Conservation (phyloP, 129 eudicot genomes). For the Saposhnikovia divaricata region DNA sequence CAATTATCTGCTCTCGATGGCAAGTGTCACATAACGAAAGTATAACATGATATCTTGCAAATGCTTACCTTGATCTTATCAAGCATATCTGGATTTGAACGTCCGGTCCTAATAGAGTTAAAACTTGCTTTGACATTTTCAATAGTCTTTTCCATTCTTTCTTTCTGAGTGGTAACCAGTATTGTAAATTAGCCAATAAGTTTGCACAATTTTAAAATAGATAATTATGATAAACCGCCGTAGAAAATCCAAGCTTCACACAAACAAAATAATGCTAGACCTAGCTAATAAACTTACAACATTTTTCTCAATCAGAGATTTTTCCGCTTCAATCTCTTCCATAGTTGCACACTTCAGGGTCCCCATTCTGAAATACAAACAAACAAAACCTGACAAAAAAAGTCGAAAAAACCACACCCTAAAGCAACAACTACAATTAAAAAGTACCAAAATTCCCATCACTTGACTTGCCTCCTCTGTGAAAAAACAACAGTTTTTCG, state of each 20-base stretch:
- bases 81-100: conserved; percentile 89
- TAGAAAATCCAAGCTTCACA: background rate
- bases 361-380: conserved; percentile 40
- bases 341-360: conserved; percentile 66
- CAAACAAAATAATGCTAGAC: background rate
- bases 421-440: background rate
- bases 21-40: background rate
- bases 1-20: background rate
- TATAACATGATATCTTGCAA: background rate
- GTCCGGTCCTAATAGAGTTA: conserved; percentile 72
- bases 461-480: conserved; percentile 19
- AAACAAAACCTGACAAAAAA: background rate
- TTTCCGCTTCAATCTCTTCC: conserved; percentile 96
- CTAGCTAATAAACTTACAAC: conserved; percentile 39
- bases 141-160: conserved; percentile 91
- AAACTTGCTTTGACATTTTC: conserved; percentile 67
- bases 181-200: background rate
- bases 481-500: conserved; percentile 19
- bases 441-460: background rate
- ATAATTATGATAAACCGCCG: background rate
- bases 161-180: conserved; percentile 43
- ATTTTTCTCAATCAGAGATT: conserved; percentile 56
- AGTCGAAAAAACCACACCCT: background rate
- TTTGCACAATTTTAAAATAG: background rate
- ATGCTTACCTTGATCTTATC: conserved; percentile 70